Base-by-base conservation (phyloP, 805 yeast genomes). In the Diddensiella santjacobensis region DNA sequence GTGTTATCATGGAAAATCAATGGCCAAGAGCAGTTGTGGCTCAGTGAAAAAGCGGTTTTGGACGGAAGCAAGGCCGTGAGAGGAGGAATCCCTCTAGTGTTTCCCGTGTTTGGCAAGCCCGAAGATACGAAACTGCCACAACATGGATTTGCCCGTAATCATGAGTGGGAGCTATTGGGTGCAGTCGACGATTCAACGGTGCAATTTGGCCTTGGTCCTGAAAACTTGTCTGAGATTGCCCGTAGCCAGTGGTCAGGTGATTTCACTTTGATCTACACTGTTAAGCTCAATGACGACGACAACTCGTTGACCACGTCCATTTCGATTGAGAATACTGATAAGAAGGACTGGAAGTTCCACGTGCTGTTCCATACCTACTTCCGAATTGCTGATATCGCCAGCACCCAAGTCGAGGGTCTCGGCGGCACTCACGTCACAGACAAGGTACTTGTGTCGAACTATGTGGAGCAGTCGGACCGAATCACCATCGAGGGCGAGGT, bases 21-120 rank as follows among this genome's bases (percentile, higher is more conserved):
- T 19, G 87, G 84, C 26, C 66, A 71, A 45, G 97, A 93, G 66
- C 90, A 87, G 68, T 73, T 93, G 49, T 93, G 96, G 95, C 70
- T 71, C 15, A 61, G 69, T 51, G 63, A 60, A 51, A 55, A 59
- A 33, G 96, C 98, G 41, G 80, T 81, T 59, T 70, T 91, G 52
- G 98, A 93, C 62, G 98, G 98, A 8, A 70, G 91, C 40, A 86
- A 84, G 62, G 95, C 99, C 1, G 97, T 93, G 17, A 79, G 99
- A 65, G 99, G 99, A 55, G 99, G 99, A 44, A 87, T 93, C 45
- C 99, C 99, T 10, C 71, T 93, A 20, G 98, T 91, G 5, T 93
- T 93, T 75, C 99, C 99, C 2, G 87, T 72, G 6, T 71, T 71
- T 58, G 98, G 99, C 51, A 89, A 80, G 56, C 24, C 47, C 13